Conservation (phyloP, 1,284 basidiomycete genomes). For the Peniophora sp. region DNA sequence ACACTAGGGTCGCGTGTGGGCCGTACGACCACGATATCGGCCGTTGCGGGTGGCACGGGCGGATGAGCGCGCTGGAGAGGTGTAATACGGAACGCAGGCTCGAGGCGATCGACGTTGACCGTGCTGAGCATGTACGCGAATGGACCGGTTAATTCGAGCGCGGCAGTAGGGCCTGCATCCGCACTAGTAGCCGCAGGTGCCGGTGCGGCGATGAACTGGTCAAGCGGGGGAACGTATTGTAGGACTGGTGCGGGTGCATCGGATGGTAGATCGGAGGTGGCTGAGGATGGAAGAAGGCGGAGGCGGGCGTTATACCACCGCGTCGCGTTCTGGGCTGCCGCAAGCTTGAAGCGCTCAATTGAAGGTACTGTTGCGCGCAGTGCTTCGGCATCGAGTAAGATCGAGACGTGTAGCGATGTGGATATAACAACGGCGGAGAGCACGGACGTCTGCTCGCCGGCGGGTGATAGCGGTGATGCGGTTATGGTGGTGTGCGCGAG, state of each 20-base stretch:
- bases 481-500: constrained; percentile 47
- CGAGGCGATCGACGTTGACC: constrained; percentile 77
- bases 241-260: constrained; percentile 29
- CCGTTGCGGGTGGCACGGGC: constrained; percentile 31
- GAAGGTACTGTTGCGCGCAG: constrained; percentile 66
- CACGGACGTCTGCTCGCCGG: constrained; percentile 16
- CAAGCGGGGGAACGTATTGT: constrained; percentile 49
- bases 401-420: constrained; percentile 83
- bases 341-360: constrained; percentile 81
- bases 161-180: neutral
- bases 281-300: constrained; percentile 30
- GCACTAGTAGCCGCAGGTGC: constrained; percentile 1
- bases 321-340: constrained; percentile 68
- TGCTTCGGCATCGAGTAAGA: constrained; percentile 75
- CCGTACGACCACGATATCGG: constrained; percentile 81
- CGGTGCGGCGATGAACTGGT: constrained; percentile 38
- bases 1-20: constrained; percentile 61
- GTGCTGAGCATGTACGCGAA: constrained; percentile 84
- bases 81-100: constrained; percentile 71
- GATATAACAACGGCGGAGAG: constrained; percentile 62
- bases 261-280: constrained; percentile 15
- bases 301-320: constrained; percentile 67
- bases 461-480: constrained; percentile 20
- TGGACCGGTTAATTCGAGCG: constrained; percentile 59
- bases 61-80: constrained; percentile 39